A percentile compares a stretch with the other conserved stretches of the same genome.
phyloP scores from a whole-genome alignment of 495 filamentous ascomycete genomes.

The Penicillium goetzii region DNA sequence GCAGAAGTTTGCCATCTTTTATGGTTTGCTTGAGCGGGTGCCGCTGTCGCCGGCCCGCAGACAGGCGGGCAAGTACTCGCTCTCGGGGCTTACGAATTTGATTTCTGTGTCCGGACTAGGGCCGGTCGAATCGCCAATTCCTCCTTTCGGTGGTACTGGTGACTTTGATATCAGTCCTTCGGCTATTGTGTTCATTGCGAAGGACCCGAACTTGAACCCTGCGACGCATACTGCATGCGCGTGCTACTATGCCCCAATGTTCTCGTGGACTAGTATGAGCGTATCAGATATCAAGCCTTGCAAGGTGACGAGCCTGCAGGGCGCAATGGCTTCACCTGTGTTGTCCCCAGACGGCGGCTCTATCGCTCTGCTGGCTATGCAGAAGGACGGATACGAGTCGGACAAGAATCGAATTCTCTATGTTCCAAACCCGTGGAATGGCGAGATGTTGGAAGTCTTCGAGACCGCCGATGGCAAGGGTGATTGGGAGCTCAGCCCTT shows the following conservation, averaged over 20 bases:
- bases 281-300: slow-evolving; percentile 42
- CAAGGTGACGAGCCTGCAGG: slow-evolving; percentile 52
- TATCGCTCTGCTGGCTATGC: slow-evolving; percentile 82
- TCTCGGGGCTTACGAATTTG: slow-evolving; percentile 54
- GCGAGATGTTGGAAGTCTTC: slow-evolving; percentile 63
- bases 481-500: slow-evolving; percentile 70
- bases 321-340: slow-evolving; percentile 74
- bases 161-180: slow-evolving; percentile 60
- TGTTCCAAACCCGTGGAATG: slow-evolving; percentile 60
- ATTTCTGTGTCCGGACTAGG: slow-evolving; percentile 47
- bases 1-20: slow-evolving; percentile 74
- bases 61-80: slow-evolving; percentile 47
- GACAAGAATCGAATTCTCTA: slow-evolving; percentile 83
- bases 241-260: slow-evolving; percentile 65
- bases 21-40: slow-evolving; percentile 61
- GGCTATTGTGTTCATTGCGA: slow-evolving; percentile 79
- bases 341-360: slow-evolving; percentile 74
- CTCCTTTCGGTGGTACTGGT: slow-evolving; percentile 61
- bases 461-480: slow-evolving; percentile 63
- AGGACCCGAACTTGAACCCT: slow-evolving; percentile 76
- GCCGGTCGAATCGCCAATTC: slow-evolving; percentile 57
- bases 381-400: slow-evolving; percentile 81
- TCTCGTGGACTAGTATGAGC: slow-evolving; percentile 58
- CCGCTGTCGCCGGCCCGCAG: slow-evolving; percentile 43
- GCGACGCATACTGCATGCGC: slow-evolving; percentile 80